Base-by-base conservation (phyloP, 495 filamentous ascomycete species). In the Xylaria acuta region DNA sequence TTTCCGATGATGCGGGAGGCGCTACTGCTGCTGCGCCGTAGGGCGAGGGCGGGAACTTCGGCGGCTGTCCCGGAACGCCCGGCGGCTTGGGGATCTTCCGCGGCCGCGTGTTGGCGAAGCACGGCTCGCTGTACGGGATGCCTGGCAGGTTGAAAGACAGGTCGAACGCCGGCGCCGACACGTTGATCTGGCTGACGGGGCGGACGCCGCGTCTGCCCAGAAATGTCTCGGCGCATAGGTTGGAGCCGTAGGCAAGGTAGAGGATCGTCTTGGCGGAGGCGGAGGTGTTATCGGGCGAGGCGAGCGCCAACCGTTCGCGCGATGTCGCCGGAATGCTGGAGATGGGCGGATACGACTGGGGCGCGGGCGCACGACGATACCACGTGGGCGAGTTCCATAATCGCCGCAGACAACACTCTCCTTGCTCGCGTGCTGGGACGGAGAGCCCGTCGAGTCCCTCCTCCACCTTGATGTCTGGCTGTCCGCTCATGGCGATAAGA, bases 221-320 rank as follows among this genome's bases (percentile, higher is more conserved):
- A 79, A 98, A 97, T 1, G 92, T 94, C 76, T 91, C 79, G 22
- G 90, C 85, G 64, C 83, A 87, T 69, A 99, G 88, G 79, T 98
- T 99, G 63, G 94, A 97, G 73, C 96, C 96, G 75, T 99, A 99
- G 49, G 96, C 96, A 14, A 99, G 89, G 83, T 98, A 99, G 58
- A 97, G 87, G 63, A 97, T 84, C 3, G 93, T 93, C 27, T 72
- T 67, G 25, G 67, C 63, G 2, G 73, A 12, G 20, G 77, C 71
- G 7, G 64, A 64, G 32, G 64, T 12, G 40, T 70, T 64, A 54
- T 73, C 73, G 64, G 65, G 22, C 8, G 74, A 75, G 45, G 75
- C 75, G 53, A 72, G 77, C 0, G 75, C 75, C 8, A 79, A 68
- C 11, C 77, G 75, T 16, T 79, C 76, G 18, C 59, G 71, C 38